Base-by-base conservation (phyloP, 179 eudicot species). In the Gypsophila paniculata region DNA sequence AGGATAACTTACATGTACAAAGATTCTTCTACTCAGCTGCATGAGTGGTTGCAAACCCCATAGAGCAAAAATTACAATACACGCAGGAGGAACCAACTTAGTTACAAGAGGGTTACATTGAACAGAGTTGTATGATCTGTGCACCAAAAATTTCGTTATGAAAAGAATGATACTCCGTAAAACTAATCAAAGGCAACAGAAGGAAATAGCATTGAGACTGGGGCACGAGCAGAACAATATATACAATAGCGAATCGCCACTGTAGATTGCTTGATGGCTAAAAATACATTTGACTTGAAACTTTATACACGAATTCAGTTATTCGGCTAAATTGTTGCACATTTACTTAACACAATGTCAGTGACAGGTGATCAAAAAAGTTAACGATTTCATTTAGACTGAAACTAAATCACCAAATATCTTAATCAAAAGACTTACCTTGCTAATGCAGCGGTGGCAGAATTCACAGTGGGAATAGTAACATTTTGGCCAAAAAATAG, bases 31-130 rank as follows among this genome's bases (percentile, higher is more conserved):
- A 87, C 85, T 76, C 58, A 75, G 83, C 68, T 81, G 87, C 79
- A 90, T 44, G 70, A 94, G 79, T 49, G 97, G 97, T 70, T 75
- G 89, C 77, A 94, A 79, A 74, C 95, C 96, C 97, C 95, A 92
- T 61, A 94, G 66, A 49, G 99, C 83, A 77, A 94, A 90, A 74
- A 80, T 72, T 54, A 92, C 72, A 71, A 92, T 81, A 48, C 86
- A 84, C 60, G 84, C 78, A 44, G 99, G 93, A 38, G 99, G 84
- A 76, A 82, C 78, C 79, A 92, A 76, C 82, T 91, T 88, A 42
- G 79, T 76, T 22, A 85, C 70, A 58, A 80, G 55, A n/a, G 95
- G 89, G 63, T 78, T 88, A 55, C 87, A 77, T 83, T 88, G 92
- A 61, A 88, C 71, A 72, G 77, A 72, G 78, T 76, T 75, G 76